phyloP scores from a whole-genome alignment of 2,329 filamentous ascomycete genomes.

The Endoconidiophora polonica region DNA sequence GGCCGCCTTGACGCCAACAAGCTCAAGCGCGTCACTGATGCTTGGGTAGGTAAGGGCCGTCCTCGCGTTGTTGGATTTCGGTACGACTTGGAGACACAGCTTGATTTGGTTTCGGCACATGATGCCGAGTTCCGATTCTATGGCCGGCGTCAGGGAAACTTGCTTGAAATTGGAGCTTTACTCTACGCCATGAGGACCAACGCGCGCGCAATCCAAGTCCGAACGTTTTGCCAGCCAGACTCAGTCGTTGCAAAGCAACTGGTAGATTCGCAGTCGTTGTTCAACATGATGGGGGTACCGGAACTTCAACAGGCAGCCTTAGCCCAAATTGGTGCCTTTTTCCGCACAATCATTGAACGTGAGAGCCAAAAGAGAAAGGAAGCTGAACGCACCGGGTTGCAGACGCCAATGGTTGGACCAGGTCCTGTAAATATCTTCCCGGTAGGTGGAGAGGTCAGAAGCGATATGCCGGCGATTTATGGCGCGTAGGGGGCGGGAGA shows the following conservation, averaged over 20 bases:
- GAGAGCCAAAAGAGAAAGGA: slow-evolving; percentile 21
- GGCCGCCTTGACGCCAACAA: slow-evolving; percentile 36
- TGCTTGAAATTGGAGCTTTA: slow-evolving; percentile 28
- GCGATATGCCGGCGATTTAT: slow-evolving; percentile 8
- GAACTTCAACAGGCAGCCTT: slow-evolving; percentile 29
- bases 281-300: slow-evolving; percentile 31
- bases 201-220: slow-evolving; percentile 34
- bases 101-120: slow-evolving; percentile 36
- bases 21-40: slow-evolving; percentile 33
- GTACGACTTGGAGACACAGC: slow-evolving; percentile 42
- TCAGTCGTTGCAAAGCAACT: slow-evolving; percentile 41
- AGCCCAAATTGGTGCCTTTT: slow-evolving; percentile 35
- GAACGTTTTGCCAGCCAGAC: slow-evolving; percentile 42
- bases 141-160: slow-evolving; percentile 28
- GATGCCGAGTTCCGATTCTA: slow-evolving; percentile 37
- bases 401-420: slow-evolving; percentile 10
- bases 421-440: slow-evolving; percentile 3
- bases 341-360: slow-evolving; percentile 34
- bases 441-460: slow-evolving; percentile 5
- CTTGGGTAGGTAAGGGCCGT: slow-evolving; percentile 35
- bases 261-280: slow-evolving; percentile 33
- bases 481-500: not conserved
- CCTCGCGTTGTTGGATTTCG: slow-evolving; percentile 39
- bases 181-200: slow-evolving; percentile 36
- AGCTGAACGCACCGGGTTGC: slow-evolving; percentile 15